Evolutionary conservation across 768 basidiomycete genomes (phyloP).

Genomic region (Lentinus brumalis): DNA sequence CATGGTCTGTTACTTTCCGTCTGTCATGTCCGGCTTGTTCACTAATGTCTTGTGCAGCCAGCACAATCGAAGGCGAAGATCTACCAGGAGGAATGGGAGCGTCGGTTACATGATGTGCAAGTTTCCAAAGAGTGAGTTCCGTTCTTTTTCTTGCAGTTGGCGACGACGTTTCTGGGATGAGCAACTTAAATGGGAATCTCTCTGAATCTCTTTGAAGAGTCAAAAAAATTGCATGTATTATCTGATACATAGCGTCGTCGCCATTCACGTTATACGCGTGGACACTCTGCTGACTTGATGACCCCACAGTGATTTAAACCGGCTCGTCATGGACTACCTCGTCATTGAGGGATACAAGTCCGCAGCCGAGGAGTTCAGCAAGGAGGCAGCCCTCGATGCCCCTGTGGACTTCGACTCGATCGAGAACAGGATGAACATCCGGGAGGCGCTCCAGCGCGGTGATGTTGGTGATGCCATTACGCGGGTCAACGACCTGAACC

Average conservation of each 20-base stretch:
- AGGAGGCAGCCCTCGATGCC: slow-evolving; percentile 76
- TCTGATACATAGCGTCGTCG: slow-evolving; percentile 57
- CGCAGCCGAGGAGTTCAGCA: slow-evolving; percentile 92
- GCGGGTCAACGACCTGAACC: slow-evolving; percentile 93
- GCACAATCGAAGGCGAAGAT: slow-evolving; percentile 58
- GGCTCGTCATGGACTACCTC: slow-evolving; percentile 95
- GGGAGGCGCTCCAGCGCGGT: slow-evolving; percentile 91
- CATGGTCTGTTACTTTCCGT: slow-evolving; percentile 28
- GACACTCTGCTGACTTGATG: slow-evolving; percentile 23
- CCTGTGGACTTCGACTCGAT: slow-evolving; percentile 91
- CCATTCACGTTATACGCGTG: slow-evolving; percentile 14
- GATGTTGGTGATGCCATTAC: slow-evolving; percentile 95
- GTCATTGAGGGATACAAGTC: slow-evolving; percentile 97
- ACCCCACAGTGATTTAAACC: slow-evolving; percentile 80
- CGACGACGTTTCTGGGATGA: slow-evolving; percentile 55
- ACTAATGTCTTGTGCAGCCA: slow-evolving; percentile 21
- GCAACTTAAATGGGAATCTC: slow-evolving; percentile 95
- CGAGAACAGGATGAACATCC: slow-evolving; percentile 91
- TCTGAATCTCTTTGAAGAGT: slow-evolving; percentile 80
- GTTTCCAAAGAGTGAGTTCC: slow-evolving; percentile 86
- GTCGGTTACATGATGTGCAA: slow-evolving; percentile 76
- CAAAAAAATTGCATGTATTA: slow-evolving; percentile 77
- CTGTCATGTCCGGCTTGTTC: neutral
- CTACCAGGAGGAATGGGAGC: slow-evolving; percentile 85
- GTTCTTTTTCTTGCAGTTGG: slow-evolving; percentile 17